Evolutionary conservation across 2,329 filamentous ascomycete genomes (phyloP), one percentile per base, ranked within the genome.

Genomic region (Exophiala mesophila): DNA sequence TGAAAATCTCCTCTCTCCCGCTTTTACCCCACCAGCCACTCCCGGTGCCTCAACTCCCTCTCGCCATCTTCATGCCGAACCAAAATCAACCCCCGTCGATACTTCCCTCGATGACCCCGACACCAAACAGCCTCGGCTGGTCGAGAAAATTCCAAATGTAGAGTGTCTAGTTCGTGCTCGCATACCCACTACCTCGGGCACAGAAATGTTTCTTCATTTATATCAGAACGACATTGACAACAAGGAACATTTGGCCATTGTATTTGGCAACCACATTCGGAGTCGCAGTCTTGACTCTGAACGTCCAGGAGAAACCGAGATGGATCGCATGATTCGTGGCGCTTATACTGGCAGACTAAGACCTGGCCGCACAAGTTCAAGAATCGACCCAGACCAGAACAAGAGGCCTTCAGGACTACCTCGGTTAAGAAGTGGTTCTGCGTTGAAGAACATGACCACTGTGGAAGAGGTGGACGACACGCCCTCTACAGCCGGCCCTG

Each of bases 231-330:
- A 85, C 56, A 80, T 87, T 5, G 92, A 98, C 64, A 86, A 83
- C 53, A 98, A 98, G 66, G 92, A 98, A 61, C 92, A 98, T 62
- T 69, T 98, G 38, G 92, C 92, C 13, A 97, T 98, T 59, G 92
- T 98, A 0, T 98, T 98, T 64, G 92, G 92, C 2, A 82, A 83
- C 45, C 74, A 82, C 35, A 96, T 97, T 54, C 77, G 92, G 35
- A 78, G 62, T 79, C 80, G 70, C 63, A 74, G 65, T 80, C 76
- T 72, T 36, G 68, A 72, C 53, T 56, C 61, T 10, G 63, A 68
- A 18, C 57, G 63, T 35, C 64, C 65, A 5, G 69, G 68, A 1
- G 58, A 78, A 65, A 69, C 66, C 4, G 68, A 71, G 55, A 69
- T 70, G 67, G 68, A 71, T 54, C 81, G 92, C 50, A 94, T 98